Conservation (phyloP, 2,329 filamentous ascomycete genomes). For the Arthrobotrys megalospora region DNA sequence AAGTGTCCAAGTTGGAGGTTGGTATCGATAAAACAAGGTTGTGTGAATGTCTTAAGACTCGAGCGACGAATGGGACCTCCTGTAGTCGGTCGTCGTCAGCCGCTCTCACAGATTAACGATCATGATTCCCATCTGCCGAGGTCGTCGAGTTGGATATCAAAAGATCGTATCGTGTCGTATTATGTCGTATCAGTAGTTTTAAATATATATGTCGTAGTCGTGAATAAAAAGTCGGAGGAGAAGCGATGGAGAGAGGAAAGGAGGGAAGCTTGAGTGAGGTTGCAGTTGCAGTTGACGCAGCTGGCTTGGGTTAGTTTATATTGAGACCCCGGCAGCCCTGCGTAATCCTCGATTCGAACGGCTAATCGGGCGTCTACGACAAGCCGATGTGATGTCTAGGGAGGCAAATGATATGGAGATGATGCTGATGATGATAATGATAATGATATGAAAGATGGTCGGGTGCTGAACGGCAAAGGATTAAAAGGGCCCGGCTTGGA, state of each 20-base stretch:
- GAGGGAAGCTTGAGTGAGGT: constrained; percentile 17
- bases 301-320: constrained; percentile 20
- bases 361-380: constrained; percentile 9
- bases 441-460: background rate
- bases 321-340: constrained; percentile 32
- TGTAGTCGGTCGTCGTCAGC: constrained; percentile 48
- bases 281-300: constrained; percentile 25
- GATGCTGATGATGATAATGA: background rate
- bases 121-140: constrained; percentile 32
- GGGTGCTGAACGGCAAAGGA: background rate
- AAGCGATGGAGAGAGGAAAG: background rate
- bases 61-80: constrained; percentile 18
- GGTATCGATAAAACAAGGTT: background rate
- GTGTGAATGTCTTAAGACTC: constrained; percentile 24
- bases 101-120: constrained; percentile 7
- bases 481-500: constrained; percentile 20
- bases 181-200: background rate
- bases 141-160: background rate
- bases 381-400: background rate
- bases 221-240: background rate
- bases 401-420: background rate
- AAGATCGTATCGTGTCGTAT: background rate
- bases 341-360: constrained; percentile 27
- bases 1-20: background rate
- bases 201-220: background rate